Conservation (phyloP, 306 rosid genomes). For the Cucurbita pepo region DNA sequence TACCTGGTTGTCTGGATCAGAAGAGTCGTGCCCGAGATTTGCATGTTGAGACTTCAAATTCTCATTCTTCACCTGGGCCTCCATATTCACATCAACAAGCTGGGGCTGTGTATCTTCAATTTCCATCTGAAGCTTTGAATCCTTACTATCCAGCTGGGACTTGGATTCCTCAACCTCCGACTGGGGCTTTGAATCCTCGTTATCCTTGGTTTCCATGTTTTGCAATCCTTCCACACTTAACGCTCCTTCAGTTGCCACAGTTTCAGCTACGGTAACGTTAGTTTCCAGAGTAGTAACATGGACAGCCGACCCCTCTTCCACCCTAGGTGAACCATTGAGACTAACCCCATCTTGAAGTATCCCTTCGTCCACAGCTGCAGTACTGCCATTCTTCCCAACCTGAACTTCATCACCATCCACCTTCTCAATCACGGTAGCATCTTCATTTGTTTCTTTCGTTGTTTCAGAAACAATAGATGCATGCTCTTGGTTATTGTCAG, state of each 20-base stretch:
- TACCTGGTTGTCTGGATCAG: constrained; percentile 81
- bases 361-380: constrained; percentile 14
- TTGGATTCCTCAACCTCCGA: not conserved
- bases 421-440: constrained; percentile 11
- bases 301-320: constrained; percentile 18
- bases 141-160: not conserved
- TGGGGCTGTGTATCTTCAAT: constrained; percentile 20
- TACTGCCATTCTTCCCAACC: constrained; percentile 20
- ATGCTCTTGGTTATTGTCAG: constrained; percentile 2
- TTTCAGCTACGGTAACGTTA: constrained; percentile 18
- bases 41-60: constrained; percentile 25
- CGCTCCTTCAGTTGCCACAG: constrained; percentile 20
- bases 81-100: constrained; percentile 28
- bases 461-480: constrained; percentile 14
- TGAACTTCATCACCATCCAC: constrained; percentile 12
- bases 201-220: constrained; percentile 15
- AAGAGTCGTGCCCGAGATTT: constrained; percentile 33
- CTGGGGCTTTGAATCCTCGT: not conserved
- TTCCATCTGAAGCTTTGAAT: constrained; percentile 8
- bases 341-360: constrained; percentile 18
- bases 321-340: constrained; percentile 14
- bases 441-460: constrained; percentile 12
- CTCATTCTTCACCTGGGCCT: constrained; percentile 37
- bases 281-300: constrained; percentile 25
- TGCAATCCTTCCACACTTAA: constrained; percentile 22